phyloP scores from a whole-genome alignment of 495 filamentous ascomycete species.

The Tuber brumale region DNA sequence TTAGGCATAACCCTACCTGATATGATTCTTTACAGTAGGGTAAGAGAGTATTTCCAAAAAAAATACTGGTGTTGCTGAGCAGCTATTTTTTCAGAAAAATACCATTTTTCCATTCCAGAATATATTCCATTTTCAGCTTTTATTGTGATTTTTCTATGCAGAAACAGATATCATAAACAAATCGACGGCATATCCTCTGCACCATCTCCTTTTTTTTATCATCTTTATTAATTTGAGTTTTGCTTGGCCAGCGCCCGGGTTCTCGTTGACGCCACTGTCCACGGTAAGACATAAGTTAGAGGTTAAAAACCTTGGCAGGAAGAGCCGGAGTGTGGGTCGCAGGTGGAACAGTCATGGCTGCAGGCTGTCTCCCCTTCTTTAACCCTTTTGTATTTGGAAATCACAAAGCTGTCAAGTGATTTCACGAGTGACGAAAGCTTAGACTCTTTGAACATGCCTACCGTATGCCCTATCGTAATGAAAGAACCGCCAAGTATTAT shows the following conservation, averaged over 20 bases:
- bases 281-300: too few species aligned
- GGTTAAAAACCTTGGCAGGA: not conserved
- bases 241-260: not conserved
- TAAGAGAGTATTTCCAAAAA: too few species aligned
- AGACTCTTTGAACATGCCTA: not conserved
- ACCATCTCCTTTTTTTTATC: too few species aligned
- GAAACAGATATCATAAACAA: too few species aligned
- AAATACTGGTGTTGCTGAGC: too few species aligned
- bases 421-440: not conserved
- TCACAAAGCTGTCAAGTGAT: not conserved
- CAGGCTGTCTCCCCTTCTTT: not conserved
- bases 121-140: too few species aligned
- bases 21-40: too few species aligned
- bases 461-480: not conserved
- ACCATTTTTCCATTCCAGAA: too few species aligned
- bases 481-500: not conserved
- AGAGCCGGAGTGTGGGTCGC: not conserved
- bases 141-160: too few species aligned
- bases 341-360: not conserved
- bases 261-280: not conserved
- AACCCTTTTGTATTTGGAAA: not conserved
- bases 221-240: not conserved
- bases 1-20: too few species aligned
- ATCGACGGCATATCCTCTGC: too few species aligned
- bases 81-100: too few species aligned